These are phyloP conservation scores for Tricholoma matsutake DNA, from an alignment of 768 basidiomycete genomes.

Conservation along the genomic window DNA sequence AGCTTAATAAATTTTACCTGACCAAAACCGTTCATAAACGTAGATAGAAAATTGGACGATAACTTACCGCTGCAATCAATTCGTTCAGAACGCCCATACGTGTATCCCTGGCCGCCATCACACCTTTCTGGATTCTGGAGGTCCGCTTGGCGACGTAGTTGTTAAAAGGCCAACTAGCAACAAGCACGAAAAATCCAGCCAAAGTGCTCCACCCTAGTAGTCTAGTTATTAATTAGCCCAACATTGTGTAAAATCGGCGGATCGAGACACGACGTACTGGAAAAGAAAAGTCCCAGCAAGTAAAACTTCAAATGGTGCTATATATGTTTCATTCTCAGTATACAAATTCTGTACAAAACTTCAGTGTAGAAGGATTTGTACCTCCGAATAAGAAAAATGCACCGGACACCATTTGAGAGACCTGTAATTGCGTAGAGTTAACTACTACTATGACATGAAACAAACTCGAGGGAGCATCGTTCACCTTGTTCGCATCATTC, in stretches of 20 bases:
- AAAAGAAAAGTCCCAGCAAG: constrained; percentile 75
- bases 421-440: constrained; percentile 17
- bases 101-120: constrained; percentile 64
- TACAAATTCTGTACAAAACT: not conserved
- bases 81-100: constrained; percentile 78
- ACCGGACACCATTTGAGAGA: constrained; percentile 51
- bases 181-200: constrained; percentile 63
- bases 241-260: not conserved
- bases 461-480: constrained; percentile 5
- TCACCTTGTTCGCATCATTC: constrained; percentile 61
- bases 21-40: not conserved
- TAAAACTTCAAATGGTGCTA: constrained; percentile 73
- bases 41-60: not conserved
- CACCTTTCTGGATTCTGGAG: constrained; percentile 56
- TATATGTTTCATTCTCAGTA: not conserved
- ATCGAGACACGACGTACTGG: constrained; percentile 44
- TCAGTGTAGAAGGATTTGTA: not conserved
- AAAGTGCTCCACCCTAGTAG: constrained; percentile 70
- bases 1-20: constrained; percentile 44
- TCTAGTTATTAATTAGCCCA: no score
- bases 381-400: constrained; percentile 63
- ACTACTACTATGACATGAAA: not conserved
- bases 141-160: constrained; percentile 57
- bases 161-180: constrained; percentile 73
- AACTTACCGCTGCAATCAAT: constrained; percentile 59